Percentiles rank a stretch among this genome's conserved stretches.
These are phyloP conservation scores for Phaeosphaeria sp. DNA, from an alignment of 2,329 filamentous ascomycete species.

Conservation along the genomic window DNA sequence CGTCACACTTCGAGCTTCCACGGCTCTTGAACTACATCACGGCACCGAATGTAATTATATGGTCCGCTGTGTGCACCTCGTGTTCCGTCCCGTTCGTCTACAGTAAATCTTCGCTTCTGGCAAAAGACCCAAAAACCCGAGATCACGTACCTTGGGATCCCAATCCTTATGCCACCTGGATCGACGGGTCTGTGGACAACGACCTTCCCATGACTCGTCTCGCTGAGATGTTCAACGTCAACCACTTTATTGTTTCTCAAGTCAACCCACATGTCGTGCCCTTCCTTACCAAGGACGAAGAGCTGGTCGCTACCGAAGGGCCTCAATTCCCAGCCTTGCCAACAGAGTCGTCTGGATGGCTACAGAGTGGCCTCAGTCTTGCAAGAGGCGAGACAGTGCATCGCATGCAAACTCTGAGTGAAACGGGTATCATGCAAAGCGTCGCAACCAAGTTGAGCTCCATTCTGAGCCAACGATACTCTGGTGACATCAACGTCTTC, in stretches of 20 bases:
- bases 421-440: slow-evolving; percentile 81
- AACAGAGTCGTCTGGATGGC: slow-evolving; percentile 63
- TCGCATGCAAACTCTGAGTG: slow-evolving; percentile 78
- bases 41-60: slow-evolving; percentile 91
- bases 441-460: slow-evolving; percentile 79
- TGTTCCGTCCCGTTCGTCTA: slow-evolving; percentile 92
- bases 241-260: slow-evolving; percentile 97
- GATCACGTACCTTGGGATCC: slow-evolving; percentile 84
- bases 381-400: slow-evolving; percentile 83
- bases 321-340: slow-evolving; percentile 44
- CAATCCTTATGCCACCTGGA: slow-evolving; percentile 78
- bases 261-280: slow-evolving; percentile 94
- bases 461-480: slow-evolving; percentile 88
- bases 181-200: slow-evolving; percentile 94
- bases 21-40: slow-evolving; percentile 91
- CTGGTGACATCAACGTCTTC: slow-evolving; percentile 92
- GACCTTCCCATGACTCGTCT: slow-evolving; percentile 90
- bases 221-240: slow-evolving; percentile 96
- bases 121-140: slow-evolving; percentile 84
- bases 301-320: slow-evolving; percentile 49
- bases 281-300: slow-evolving; percentile 79
- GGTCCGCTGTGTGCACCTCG: slow-evolving; percentile 95
- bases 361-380: slow-evolving; percentile 72
- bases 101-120: slow-evolving; percentile 76
- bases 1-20: slow-evolving; percentile 85